Conservation (phyloP, 768 basidiomycete species). For the Boletales sp. region DNA sequence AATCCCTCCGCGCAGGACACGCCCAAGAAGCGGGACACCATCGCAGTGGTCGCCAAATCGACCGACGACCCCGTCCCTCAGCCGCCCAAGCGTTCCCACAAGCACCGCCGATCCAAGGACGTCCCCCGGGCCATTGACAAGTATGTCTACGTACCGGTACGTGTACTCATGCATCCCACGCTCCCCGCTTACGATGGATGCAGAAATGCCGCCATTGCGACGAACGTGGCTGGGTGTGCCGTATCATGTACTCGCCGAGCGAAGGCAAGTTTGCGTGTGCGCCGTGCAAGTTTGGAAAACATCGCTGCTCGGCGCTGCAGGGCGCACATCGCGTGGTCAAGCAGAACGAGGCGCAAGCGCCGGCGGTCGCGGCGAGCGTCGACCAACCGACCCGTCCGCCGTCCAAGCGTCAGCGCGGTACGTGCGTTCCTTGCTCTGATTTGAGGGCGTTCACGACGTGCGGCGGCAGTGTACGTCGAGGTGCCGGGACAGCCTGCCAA, state of each 20-base stretch:
- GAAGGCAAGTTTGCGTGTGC: not conserved
- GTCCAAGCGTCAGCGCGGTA: not conserved
- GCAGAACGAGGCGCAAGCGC: not conserved
- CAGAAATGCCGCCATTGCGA: slow-evolving; percentile 1
- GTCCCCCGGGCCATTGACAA: too few relatives aligned
- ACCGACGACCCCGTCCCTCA: too few relatives aligned
- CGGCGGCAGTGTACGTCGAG: not conserved
- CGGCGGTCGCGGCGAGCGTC: too few relatives aligned
- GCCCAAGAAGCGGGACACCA: too few relatives aligned
- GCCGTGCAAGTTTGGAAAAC: not conserved
- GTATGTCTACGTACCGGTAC: slow-evolving; percentile 4
- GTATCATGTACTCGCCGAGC: not conserved
- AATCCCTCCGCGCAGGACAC: too few relatives aligned
- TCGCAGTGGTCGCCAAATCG: too few relatives aligned
- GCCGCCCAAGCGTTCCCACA: too few relatives aligned
- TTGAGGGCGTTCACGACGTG: not conserved
- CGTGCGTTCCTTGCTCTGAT: not conserved
- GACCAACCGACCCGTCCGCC: not conserved
- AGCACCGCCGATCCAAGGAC: too few relatives aligned
- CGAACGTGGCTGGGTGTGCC: not conserved
- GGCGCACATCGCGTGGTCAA: not conserved
- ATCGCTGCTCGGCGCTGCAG: not conserved
- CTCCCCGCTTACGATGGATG: too few relatives aligned
- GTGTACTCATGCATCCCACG: not conserved
- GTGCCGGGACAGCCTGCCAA: not conserved